Evolutionary conservation across 495 filamentous ascomycete genomes (phyloP).

Genomic region (Aspergillus panamensis): DNA sequence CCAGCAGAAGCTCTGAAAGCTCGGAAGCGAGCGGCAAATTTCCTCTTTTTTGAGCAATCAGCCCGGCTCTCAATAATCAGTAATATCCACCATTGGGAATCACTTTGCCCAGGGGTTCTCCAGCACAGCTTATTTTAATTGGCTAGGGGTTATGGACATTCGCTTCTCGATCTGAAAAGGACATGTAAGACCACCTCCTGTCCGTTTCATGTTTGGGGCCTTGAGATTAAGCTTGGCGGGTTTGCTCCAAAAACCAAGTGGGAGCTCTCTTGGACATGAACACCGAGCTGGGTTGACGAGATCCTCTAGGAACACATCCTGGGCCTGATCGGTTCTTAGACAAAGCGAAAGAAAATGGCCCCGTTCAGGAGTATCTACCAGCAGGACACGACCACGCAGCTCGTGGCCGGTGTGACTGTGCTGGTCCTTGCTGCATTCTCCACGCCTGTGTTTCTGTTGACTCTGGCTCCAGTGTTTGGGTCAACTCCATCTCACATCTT

Average conservation of each 20-base stretch:
- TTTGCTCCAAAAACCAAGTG: neutral
- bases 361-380: slow-evolving; percentile 28
- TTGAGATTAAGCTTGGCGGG: slow-evolving; percentile 10
- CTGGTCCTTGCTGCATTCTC: slow-evolving; percentile 68
- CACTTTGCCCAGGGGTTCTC: too few species aligned
- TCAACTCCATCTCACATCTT: slow-evolving; percentile 68
- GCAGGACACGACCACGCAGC: slow-evolving; percentile 29
- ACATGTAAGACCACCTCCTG: slow-evolving; percentile 21
- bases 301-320: slow-evolving; percentile 6
- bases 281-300: neutral
- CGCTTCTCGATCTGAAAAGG: slow-evolving; percentile 19
- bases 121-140: neutral
- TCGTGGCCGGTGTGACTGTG: slow-evolving; percentile 41
- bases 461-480: slow-evolving; percentile 82
- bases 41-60: neutral
- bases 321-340: slow-evolving; percentile 1
- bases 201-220: slow-evolving; percentile 11
- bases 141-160: slow-evolving; percentile 13
- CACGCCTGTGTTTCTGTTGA: slow-evolving; percentile 70
- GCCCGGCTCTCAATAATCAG: too few species aligned
- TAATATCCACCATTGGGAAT: neutral
- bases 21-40: slow-evolving; percentile 35
- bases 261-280: neutral
- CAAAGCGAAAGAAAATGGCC: slow-evolving; percentile 21
- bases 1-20: neutral